phyloP scores from a whole-genome alignment of 805 yeast genomes.

The Saccharomycopsis fibuligera region DNA sequence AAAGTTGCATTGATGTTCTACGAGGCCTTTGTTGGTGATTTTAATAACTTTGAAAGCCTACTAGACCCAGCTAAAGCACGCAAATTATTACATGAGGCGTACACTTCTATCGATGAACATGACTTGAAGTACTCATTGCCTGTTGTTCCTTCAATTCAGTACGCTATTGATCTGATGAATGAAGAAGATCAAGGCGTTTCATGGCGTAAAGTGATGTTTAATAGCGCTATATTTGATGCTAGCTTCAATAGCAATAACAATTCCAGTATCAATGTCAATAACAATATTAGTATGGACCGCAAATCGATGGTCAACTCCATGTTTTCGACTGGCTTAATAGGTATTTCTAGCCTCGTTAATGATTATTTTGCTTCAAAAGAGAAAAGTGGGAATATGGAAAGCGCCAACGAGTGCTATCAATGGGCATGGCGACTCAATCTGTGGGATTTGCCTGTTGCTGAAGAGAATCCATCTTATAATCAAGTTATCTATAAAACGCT shows the following conservation, averaged over 20 bases:
- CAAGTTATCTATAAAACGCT: conserved; percentile 47
- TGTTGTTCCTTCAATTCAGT: conserved; percentile 43
- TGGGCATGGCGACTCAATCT: conserved; percentile 72
- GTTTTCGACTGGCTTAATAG: conserved; percentile 47
- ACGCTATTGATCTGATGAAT: conserved; percentile 40
- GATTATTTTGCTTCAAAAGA: conserved; percentile 21
- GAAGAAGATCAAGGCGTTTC: conserved; percentile 28
- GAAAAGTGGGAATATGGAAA: neutral
- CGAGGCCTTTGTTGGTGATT: conserved; percentile 35
- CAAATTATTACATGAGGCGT: conserved; percentile 32
- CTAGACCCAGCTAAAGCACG: too few relatives aligned
- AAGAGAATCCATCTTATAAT: conserved; percentile 32
- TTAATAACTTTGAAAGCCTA: too few relatives aligned
- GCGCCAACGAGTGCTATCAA: conserved; percentile 34
- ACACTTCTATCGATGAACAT: conserved; percentile 48
- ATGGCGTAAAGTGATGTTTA: conserved; percentile 43
- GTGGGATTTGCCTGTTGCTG: conserved; percentile 66
- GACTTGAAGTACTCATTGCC: conserved; percentile 68
- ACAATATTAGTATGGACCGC: conserved; percentile 1
- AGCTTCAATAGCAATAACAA: conserved; percentile 20
- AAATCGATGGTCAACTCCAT: conserved; percentile 29
- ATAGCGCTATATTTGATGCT: conserved; percentile 52
- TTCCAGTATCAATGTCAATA: too few relatives aligned
- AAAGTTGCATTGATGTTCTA: conserved; percentile 42
- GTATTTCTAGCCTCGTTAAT: conserved; percentile 45